Base-by-base conservation (phyloP, 2,329 filamentous ascomycete genomes). In the Ceratocystis destructans region DNA sequence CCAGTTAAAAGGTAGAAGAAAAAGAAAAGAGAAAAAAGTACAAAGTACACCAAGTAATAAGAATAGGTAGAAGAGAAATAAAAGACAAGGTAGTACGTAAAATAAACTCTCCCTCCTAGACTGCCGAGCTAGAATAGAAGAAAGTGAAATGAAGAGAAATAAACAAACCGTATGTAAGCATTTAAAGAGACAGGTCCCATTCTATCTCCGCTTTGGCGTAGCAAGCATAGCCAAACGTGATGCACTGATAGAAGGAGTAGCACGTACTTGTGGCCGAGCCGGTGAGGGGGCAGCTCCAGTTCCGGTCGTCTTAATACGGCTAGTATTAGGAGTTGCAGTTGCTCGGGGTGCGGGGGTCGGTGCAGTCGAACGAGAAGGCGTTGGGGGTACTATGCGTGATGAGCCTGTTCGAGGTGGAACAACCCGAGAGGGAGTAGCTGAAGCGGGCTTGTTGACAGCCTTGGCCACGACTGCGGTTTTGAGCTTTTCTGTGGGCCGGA, bases 401-500 rank as follows among this genome's bases (percentile, higher is more conserved):
- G 59, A 44, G n/a, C 20, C 15, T 3, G 61, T 48, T 17, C 10
- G 61, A n/a, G 61, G n/a, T n/a, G 61, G 20, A 22, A 3, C n/a
- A 28, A 20, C 45, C 31, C 33, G 59, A 45, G 61, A 45, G 15
- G 33, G n/a, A 15, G 33, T 45, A 3, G 61, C 41, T 2, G 20
- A 41, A 45, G 22, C 48, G 25, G 61, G 12, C 37, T 41, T 41
- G 37, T 41, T 41, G 12, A 41, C 61, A 45, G 65, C 28, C 20
- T 41, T 41, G 10, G 55, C 61, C 7, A 37, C 48, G 10, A 37
- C 33, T 15, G 62, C 61, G 31, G 62, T 44, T 41, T 68, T 68
- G 25, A 65, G 57, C 59, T 66, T 68, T 37, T 68, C 66, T 10
- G 66, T 65, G 10, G 64, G 66, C 10, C 66, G 63, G n/a, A 68